Conservation (phyloP, 2,329 filamentous ascomycete species). For the Teratosphaeria nubilosa region DNA sequence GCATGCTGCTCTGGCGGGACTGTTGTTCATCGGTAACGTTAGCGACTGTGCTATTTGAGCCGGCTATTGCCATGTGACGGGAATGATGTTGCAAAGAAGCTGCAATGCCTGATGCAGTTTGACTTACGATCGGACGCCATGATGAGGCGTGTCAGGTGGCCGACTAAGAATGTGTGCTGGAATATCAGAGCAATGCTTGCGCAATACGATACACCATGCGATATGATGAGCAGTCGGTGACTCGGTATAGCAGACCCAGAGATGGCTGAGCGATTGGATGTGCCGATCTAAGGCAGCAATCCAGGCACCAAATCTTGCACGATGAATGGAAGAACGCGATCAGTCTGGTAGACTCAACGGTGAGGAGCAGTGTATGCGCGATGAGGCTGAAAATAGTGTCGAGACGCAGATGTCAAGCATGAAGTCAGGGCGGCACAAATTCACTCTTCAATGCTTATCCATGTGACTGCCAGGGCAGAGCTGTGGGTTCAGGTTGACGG, state of each 20-base stretch:
- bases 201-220: background rate
- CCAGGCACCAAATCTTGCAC: background rate
- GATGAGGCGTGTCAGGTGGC: background rate
- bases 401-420: background rate
- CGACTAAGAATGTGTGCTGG: background rate
- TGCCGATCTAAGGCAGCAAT: background rate
- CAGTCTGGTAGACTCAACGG: background rate
- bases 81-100: background rate
- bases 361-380: background rate
- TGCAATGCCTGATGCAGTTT: background rate
- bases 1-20: slow-evolving; percentile 21
- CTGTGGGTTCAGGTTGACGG: too few species aligned
- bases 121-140: slow-evolving; percentile 8
- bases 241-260: too few species aligned
- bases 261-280: background rate
- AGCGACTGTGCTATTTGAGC: background rate
- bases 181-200: background rate
- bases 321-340: too few species aligned
- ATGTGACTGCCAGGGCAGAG: too few species aligned
- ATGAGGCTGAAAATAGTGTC: background rate
- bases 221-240: too few species aligned
- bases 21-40: slow-evolving; percentile 4
- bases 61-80: background rate
- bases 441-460: background rate
- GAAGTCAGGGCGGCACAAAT: background rate